Percentiles rank a stretch among this genome's conserved stretches.
Evolutionary conservation across 176 grass and related monocot genomes (phyloP).

Genomic region (Aegilops tauschii): DNA sequence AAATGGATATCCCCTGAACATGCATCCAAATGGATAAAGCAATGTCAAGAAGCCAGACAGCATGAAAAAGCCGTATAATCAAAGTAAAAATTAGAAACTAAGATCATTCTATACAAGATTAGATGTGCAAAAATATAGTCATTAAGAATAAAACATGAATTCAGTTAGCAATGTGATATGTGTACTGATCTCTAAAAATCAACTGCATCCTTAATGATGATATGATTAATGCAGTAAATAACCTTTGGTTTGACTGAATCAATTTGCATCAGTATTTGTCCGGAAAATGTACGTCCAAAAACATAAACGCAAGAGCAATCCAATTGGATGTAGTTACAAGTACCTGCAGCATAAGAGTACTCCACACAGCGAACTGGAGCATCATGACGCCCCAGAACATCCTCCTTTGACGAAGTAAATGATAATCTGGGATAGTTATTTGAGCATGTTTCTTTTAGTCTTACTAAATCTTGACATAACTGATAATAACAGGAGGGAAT

Average conservation of each 20-base stretch:
- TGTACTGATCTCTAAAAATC: background rate
- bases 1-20: background rate
- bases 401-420: conserved; percentile 79
- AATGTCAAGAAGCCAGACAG: conserved; percentile 8
- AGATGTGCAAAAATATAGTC: background rate
- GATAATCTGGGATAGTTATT: conserved; percentile 58
- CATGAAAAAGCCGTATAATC: background rate
- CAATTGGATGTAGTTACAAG: background rate
- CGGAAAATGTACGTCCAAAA: background rate
- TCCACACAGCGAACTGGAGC: conserved; percentile 91
- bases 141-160: conserved; percentile 6
- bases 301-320: background rate
- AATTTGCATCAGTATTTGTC: conserved; percentile 21
- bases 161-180: background rate
- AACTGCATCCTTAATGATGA: background rate
- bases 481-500: background rate
- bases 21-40: background rate
- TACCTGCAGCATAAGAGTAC: conserved; percentile 97
- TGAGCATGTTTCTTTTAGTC: background rate
- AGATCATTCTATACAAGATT: background rate
- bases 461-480: conserved; percentile 8
- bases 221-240: background rate
- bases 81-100: background rate
- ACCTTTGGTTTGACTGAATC: background rate
- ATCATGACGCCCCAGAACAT: conserved; percentile 88